Conservation (phyloP, 2,329 filamentous ascomycete genomes). For the Fusarium oligoseptatum region DNA sequence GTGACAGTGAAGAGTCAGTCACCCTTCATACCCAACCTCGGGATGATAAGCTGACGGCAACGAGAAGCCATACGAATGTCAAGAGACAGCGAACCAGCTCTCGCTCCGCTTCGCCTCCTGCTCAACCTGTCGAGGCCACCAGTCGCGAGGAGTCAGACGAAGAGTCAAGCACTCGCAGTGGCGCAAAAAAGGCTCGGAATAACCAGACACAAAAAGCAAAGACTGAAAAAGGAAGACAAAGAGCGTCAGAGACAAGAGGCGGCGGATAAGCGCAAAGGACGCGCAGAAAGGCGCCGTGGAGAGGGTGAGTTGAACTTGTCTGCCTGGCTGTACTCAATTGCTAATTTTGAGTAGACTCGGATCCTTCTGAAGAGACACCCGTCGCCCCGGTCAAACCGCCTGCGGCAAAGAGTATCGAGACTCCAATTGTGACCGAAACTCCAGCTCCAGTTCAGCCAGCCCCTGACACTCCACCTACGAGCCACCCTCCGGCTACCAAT, state of each 20-base stretch:
- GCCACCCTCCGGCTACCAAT: constrained; percentile 59
- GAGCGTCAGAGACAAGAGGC: constrained; percentile 81
- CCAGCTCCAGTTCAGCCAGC: constrained; percentile 46
- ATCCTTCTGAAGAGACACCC: constrained; percentile 77
- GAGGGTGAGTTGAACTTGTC: constrained; percentile 71
- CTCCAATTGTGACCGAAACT: constrained; percentile 46
- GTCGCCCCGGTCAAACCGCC: constrained; percentile 55
- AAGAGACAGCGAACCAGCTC: constrained; percentile 91
- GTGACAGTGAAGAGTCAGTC: constrained; percentile 94
- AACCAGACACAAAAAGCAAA: constrained; percentile 72
- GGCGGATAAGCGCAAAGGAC: constrained; percentile 83
- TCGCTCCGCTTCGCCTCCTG: constrained; percentile 73
- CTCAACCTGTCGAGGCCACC: constrained; percentile 61
- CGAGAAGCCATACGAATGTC: constrained; percentile 75
- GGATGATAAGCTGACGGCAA: constrained; percentile 41
- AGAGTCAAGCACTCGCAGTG: constrained; percentile 66
- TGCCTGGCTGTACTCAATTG: neutral
- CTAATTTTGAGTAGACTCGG: constrained; percentile 69
- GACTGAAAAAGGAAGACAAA: constrained; percentile 77
- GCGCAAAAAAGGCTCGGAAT: constrained; percentile 71
- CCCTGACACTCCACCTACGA: constrained; percentile 59
- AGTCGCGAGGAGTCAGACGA: constrained; percentile 79
- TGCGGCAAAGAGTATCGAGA: constrained; percentile 49
- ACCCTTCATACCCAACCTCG: constrained; percentile 27
- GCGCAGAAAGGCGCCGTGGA: constrained; percentile 82